Evolutionary conservation across 306 rosid genomes (phyloP).

Genomic region (Cicer bijugum): DNA sequence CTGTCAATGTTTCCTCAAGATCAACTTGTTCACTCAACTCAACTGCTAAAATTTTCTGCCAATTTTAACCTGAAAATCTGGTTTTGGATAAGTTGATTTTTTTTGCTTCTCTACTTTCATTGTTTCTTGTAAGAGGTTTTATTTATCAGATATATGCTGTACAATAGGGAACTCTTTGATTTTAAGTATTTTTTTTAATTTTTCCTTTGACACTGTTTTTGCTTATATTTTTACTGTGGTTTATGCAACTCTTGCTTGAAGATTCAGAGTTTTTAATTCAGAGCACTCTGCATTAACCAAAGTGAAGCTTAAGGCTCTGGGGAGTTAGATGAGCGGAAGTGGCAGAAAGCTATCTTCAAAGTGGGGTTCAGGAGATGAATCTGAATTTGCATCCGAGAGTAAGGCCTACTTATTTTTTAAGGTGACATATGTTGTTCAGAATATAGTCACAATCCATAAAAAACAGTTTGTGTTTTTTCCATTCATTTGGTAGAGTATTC

Average conservation of each 20-base stretch:
- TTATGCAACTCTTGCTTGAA: slow-evolving; percentile 7
- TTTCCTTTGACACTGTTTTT: slow-evolving; percentile 4
- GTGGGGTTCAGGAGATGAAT: slow-evolving; percentile 77
- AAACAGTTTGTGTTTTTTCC: background rate
- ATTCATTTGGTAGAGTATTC: background rate
- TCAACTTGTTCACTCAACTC: background rate
- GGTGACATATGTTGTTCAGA: background rate
- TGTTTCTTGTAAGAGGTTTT: slow-evolving; percentile 8
- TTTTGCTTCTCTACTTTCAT: slow-evolving; percentile 17
- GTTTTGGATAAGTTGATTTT: slow-evolving; percentile 13
- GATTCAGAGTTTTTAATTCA: slow-evolving; percentile 41
- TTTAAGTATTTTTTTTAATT: background rate
- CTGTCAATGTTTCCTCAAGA: slow-evolving; percentile 6
- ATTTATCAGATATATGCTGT: background rate
- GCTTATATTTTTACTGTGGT: slow-evolving; percentile 21
- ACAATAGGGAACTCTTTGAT: background rate
- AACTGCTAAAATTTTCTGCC: slow-evolving; percentile 1
- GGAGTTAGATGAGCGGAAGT: slow-evolving; percentile 73
- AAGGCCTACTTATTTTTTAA: slow-evolving; percentile 37
- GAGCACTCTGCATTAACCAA: slow-evolving; percentile 48
- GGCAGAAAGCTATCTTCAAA: slow-evolving; percentile 76
- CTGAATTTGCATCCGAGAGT: slow-evolving; percentile 54
- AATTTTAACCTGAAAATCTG: slow-evolving; percentile 9
- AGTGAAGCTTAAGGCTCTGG: slow-evolving; percentile 46
- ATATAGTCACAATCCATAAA: background rate